Evolutionary conservation across 2,329 filamentous ascomycete species (phyloP).

Genomic region (Chaetothyriales sp.): DNA sequence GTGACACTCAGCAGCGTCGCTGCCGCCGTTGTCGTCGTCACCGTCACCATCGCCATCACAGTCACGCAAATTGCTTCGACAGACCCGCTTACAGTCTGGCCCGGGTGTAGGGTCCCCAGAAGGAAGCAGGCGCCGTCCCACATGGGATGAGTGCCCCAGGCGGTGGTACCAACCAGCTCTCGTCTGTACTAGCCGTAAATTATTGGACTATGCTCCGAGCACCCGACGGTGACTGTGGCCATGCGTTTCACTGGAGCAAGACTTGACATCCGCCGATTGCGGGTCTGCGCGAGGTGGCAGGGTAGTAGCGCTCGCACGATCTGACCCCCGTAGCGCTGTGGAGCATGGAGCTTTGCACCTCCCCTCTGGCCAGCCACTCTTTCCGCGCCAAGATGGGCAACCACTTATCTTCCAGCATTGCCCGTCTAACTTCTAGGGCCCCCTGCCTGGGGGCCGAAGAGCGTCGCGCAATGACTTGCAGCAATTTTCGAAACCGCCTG

Average conservation of each 20-base stretch:
- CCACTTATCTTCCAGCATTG: neutral
- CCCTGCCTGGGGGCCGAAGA: neutral
- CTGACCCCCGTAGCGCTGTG: neutral
- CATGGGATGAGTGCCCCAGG: neutral
- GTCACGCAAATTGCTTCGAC: neutral
- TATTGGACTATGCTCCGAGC: neutral
- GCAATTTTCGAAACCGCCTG: neutral
- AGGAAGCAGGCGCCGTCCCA: neutral
- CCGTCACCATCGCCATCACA: neutral
- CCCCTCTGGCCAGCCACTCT: neutral
- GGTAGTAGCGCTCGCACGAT: neutral
- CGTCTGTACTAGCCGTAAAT: neutral
- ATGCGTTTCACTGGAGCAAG: neutral
- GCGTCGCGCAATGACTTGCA: neutral
- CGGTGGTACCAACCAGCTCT: neutral
- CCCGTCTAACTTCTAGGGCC: neutral
- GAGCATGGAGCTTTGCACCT: neutral
- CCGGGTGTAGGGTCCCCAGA: neutral
- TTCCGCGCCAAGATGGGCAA: neutral
- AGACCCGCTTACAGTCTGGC: neutral
- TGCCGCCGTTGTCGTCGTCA: neutral
- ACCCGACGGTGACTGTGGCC: neutral
- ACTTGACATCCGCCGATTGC: neutral
- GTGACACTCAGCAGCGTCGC: neutral
- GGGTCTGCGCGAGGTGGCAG: neutral